Conservation (phyloP, 1,284 basidiomycete species). For the Peniophora sp. region DNA sequence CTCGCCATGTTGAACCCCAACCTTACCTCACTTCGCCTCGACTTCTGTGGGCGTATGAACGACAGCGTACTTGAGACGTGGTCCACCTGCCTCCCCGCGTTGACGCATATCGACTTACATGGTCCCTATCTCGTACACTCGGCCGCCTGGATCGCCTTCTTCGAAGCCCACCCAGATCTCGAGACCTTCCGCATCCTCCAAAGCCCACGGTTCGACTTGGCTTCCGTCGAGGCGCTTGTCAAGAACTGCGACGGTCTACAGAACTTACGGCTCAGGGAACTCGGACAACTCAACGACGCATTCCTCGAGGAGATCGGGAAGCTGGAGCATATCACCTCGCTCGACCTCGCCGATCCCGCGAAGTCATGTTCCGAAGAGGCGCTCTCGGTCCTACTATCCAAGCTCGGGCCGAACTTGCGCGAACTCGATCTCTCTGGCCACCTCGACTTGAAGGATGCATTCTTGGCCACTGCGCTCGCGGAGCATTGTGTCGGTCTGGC, state of each 20-base stretch:
- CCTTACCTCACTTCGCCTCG: constrained; percentile 68
- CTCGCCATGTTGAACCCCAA: constrained; percentile 78
- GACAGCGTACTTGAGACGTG: constrained; percentile 62
- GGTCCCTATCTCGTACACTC: constrained; percentile 84
- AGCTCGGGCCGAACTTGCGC: constrained; percentile 29
- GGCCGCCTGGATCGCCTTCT: constrained; percentile 72
- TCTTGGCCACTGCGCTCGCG: constrained; percentile 62
- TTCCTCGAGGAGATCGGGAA: constrained; percentile 50
- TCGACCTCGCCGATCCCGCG: constrained; percentile 41
- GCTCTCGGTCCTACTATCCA: constrained; percentile 40
- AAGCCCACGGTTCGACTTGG: constrained; percentile 81
- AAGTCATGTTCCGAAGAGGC: constrained; percentile 37
- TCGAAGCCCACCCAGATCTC: constrained; percentile 55
- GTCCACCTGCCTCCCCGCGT: constrained; percentile 53
- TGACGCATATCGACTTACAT: constrained; percentile 74
- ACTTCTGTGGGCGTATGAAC: constrained; percentile 84
- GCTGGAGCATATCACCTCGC: constrained; percentile 34
- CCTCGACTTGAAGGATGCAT: constrained; percentile 42
- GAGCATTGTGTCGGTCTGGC: constrained; percentile 44
- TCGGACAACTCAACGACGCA: constrained; percentile 64
- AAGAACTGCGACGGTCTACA: constrained; percentile 53
- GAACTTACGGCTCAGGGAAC: constrained; percentile 72
- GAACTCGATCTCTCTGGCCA: constrained; percentile 65
- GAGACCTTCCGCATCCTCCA: constrained; percentile 76
- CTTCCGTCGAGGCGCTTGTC: constrained; percentile 61